Evolutionary conservation across 164 flowering plant genomes (phyloP).

Genomic region (Nymphaea thermarum): DNA sequence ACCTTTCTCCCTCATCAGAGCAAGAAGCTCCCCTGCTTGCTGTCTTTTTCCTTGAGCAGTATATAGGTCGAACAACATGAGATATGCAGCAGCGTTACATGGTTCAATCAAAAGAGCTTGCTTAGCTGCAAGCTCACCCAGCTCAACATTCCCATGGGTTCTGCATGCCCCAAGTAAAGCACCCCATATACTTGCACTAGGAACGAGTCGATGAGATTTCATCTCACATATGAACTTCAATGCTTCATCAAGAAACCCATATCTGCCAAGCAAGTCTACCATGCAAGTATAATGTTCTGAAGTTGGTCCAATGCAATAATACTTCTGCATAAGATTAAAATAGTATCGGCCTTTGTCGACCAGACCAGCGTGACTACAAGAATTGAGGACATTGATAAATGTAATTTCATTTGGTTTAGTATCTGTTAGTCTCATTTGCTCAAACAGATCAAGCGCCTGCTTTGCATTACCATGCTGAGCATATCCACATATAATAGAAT

Average conservation of each 20-base stretch:
- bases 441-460: slow-evolving; percentile 36
- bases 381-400: slow-evolving; percentile 47
- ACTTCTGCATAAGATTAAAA: slow-evolving; percentile 38
- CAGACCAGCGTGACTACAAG: slow-evolving; percentile 55
- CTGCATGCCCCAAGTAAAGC: slow-evolving; percentile 64
- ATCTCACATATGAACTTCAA: slow-evolving; percentile 29
- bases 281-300: slow-evolving; percentile 56
- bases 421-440: slow-evolving; percentile 29
- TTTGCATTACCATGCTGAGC: slow-evolving; percentile 49
- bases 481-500: slow-evolving; percentile 54
- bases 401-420: slow-evolving; percentile 43
- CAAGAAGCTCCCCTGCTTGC: slow-evolving; percentile 33
- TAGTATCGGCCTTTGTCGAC: slow-evolving; percentile 36
- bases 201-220: slow-evolving; percentile 28
- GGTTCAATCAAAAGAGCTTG: slow-evolving; percentile 44
- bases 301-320: slow-evolving; percentile 34
- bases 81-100: slow-evolving; percentile 38
- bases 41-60: slow-evolving; percentile 25
- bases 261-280: slow-evolving; percentile 52
- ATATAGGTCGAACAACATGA: slow-evolving; percentile 54
- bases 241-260: slow-evolving; percentile 44
- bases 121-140: slow-evolving; percentile 44
- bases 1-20: slow-evolving; percentile 37
- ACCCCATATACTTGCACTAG: slow-evolving; percentile 51
- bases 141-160: slow-evolving; percentile 31